Conservation (phyloP, 1,139 yeast genomes). For the Nakaseomyces glabratus region DNA sequence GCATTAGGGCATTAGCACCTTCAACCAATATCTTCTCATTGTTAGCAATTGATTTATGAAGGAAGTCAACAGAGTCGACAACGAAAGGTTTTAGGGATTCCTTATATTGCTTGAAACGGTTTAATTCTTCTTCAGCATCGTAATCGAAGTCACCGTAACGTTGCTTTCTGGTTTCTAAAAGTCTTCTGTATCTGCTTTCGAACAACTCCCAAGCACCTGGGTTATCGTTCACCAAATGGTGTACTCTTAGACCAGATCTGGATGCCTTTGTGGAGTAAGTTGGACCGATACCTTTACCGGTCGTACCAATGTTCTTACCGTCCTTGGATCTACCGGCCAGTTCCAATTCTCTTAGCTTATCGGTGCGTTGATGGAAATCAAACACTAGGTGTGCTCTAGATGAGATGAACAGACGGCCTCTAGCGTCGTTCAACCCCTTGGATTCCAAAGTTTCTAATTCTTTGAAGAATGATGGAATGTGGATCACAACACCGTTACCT, state of each 20-base stretch:
- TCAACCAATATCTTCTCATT: slow-evolving; percentile 87
- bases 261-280: slow-evolving; percentile 95
- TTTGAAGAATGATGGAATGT: slow-evolving; percentile 83
- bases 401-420: slow-evolving; percentile 75
- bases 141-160: slow-evolving; percentile 92
- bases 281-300: slow-evolving; percentile 99
- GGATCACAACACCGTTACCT: slow-evolving; percentile 96
- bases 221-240: slow-evolving; percentile 83
- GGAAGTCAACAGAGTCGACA: slow-evolving; percentile 82
- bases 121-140: slow-evolving; percentile 73
- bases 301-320: slow-evolving; percentile 92
- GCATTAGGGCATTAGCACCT: slow-evolving; percentile 98
- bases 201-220: slow-evolving; percentile 93
- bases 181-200: slow-evolving; percentile 64
- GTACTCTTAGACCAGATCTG: slow-evolving; percentile 93
- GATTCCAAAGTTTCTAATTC: slow-evolving; percentile 74
- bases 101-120: slow-evolving; percentile 64
- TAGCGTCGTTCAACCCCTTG: slow-evolving; percentile 65
- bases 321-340: slow-evolving; percentile 49
- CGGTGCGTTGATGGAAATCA: slow-evolving; percentile 96
- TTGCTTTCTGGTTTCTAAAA: slow-evolving; percentile 69
- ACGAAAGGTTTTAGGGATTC: slow-evolving; percentile 79
- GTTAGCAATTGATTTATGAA: slow-evolving; percentile 69
- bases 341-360: slow-evolving; percentile 89
- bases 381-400: slow-evolving; percentile 95